A percentile compares a stretch with the other conserved stretches of the same genome.
Evolutionary conservation across 495 filamentous ascomycete genomes (phyloP).

Genomic region (Penicillium diatomitis): DNA sequence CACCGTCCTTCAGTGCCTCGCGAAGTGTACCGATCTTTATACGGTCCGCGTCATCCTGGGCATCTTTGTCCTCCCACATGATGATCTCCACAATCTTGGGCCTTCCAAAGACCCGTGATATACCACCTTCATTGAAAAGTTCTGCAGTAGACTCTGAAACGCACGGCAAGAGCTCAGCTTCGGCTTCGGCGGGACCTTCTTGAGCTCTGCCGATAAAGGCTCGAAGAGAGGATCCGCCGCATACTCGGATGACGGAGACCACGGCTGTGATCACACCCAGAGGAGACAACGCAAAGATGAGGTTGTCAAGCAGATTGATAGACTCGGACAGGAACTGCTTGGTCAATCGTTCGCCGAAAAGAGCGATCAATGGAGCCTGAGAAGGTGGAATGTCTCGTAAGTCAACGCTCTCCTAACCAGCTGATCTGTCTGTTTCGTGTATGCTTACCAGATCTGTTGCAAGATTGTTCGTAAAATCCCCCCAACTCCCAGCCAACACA

Average conservation of each 20-base stretch:
- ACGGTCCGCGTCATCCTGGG: slow-evolving; percentile 2
- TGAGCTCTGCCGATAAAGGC: slow-evolving; percentile 44
- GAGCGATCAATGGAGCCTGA: slow-evolving; percentile 40
- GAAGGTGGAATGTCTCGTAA: too few species aligned
- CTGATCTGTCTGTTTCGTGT: neutral
- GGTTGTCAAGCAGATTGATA: slow-evolving; percentile 36
- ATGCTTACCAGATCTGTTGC: slow-evolving; percentile 35
- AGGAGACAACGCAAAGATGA: slow-evolving; percentile 47
- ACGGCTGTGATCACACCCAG: slow-evolving; percentile 48
- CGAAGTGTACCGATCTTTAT: slow-evolving; percentile 22
- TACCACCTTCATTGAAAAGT: slow-evolving; percentile 34
- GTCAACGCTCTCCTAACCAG: too few species aligned
- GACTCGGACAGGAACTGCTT: slow-evolving; percentile 51
- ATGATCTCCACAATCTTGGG: slow-evolving; percentile 35
- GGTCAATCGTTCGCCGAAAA: slow-evolving; percentile 49
- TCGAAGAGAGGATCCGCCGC: slow-evolving; percentile 41
- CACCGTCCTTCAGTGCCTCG: slow-evolving; percentile 16
- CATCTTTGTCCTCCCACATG: slow-evolving; percentile 22
- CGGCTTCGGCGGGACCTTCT: slow-evolving; percentile 32
- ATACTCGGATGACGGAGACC: slow-evolving; percentile 44
- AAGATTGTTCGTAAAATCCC: slow-evolving; percentile 47
- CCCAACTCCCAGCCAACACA: slow-evolving; percentile 25
- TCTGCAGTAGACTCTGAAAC: slow-evolving; percentile 35
- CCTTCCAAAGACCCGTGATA: slow-evolving; percentile 31
- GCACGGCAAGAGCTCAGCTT: slow-evolving; percentile 33